Base-by-base conservation (phyloP, 495 filamentous ascomycete genomes). In the Cudoniella acicularis region DNA sequence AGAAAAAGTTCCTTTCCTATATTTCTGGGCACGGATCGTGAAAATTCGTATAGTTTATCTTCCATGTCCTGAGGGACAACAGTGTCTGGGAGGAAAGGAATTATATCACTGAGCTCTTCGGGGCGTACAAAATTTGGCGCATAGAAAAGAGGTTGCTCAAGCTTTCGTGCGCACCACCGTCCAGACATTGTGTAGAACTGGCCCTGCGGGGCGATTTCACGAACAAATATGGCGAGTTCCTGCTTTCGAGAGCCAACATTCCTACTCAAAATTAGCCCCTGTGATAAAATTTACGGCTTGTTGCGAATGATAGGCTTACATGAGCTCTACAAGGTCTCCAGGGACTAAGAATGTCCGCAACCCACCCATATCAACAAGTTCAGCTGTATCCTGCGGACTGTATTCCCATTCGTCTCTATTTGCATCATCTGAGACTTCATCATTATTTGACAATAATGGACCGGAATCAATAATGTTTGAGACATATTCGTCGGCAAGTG, bases 111-210 rank as follows among this genome's bases (percentile, higher is more conserved):
- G 13, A 94, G 64, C 47, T 86, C 73, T 16, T 80, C 70, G 2
- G 72, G 75, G 3, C 80, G 63, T 17, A 84, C 79, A 68, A 92
- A 92, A 0, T 71, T 70, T 55, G 83, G 84, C 50, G 92, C 74
- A 3, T 83, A 78, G 67, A 86, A 93, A 49, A 81, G 75, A 6
- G 85, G 64, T 47, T 72, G 65, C 43, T 72, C 63, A 4, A 69
- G 60, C 1, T 59, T 63, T 49, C 76, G 75, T 36, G 86, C 75
- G n/a, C 87, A 74, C 89, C 89, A 95, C 61, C 84, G 83, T 21
- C 91, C 91, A 25, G 79, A 75, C 48, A 78, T 77, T 0, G 85
- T 86, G 67, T 92, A 92, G 66, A 88, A 92, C 55, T 95, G 89
- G 49, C 76, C 72, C 54, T 83, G 78, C 52, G 73, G 76, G 46